Percentiles rank a stretch among this genome's conserved stretches.
Conservation (phyloP, 805 yeast genomes). For the Wickerhamomyces xylosicus region DNA sequence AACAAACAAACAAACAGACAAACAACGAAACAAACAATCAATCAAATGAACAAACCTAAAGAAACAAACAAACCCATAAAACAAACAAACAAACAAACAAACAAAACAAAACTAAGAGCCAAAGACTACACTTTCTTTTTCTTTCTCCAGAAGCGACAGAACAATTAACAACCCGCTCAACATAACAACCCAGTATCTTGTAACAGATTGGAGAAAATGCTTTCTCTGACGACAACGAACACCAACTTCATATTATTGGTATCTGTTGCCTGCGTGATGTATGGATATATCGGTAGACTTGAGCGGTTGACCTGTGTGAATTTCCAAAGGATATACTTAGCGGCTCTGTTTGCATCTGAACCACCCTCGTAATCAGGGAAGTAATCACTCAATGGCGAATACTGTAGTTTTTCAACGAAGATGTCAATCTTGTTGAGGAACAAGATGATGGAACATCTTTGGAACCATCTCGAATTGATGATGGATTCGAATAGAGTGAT, state of each 20-base stretch:
- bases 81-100: too few relatives aligned
- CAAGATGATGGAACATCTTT: slow-evolving; percentile 74
- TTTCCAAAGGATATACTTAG: slow-evolving; percentile 84
- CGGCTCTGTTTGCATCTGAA: slow-evolving; percentile 80
- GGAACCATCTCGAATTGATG: slow-evolving; percentile 88
- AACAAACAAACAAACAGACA: too few relatives aligned
- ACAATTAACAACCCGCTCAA: too few relatives aligned
- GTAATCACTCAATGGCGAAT: slow-evolving; percentile 69
- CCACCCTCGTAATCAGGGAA: slow-evolving; percentile 93
- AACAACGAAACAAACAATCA: too few relatives aligned
- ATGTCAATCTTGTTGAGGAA: slow-evolving; percentile 87
- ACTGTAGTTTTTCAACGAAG: slow-evolving; percentile 74
- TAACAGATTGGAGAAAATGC: slow-evolving; percentile 64
- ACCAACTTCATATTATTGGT: slow-evolving; percentile 82
- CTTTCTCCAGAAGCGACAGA: too few relatives aligned
- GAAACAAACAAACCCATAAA: too few relatives aligned
- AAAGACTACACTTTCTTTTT: too few relatives aligned
- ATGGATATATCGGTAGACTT: slow-evolving; percentile 76
- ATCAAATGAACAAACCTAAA: too few relatives aligned
- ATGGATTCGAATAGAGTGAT: slow-evolving; percentile 81
- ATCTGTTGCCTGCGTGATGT: slow-evolving; percentile 91
- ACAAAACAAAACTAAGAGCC: slow-evolving; percentile 1
- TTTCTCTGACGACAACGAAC: slow-evolving; percentile 75
- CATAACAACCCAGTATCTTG: slow-evolving; percentile 66
- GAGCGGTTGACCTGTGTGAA: slow-evolving; percentile 79